Conservation (phyloP, 106 monocot species). For the Ottelia alismoides region DNA sequence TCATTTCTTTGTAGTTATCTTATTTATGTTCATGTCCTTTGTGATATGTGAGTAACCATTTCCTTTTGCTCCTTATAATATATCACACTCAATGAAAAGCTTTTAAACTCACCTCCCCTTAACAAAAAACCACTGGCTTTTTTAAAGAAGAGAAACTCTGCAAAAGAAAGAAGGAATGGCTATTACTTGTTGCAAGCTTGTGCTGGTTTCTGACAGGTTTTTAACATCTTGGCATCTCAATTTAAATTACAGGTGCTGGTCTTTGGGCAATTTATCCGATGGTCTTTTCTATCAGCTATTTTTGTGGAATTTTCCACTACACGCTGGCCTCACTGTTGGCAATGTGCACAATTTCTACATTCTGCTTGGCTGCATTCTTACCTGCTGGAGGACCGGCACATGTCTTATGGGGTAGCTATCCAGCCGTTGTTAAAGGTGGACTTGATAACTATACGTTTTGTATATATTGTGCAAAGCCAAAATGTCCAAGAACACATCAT, state of each 20-base stretch:
- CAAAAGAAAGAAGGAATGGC: background rate
- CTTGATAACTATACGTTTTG: conserved; percentile 76
- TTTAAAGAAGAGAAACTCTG: no score
- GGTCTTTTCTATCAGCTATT: conserved; percentile 52
- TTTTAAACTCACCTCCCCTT: no score
- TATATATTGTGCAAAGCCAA: conserved; percentile 58
- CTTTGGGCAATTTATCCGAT: conserved; percentile 74
- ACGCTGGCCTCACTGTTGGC: conserved; percentile 39
- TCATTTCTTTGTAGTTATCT: conserved; percentile 37
- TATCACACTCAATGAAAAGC: background rate
- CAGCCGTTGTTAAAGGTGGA: conserved; percentile 37
- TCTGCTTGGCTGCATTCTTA: conserved; percentile 48
- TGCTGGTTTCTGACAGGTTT: background rate
- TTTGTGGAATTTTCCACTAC: conserved; percentile 56
- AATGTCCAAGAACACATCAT: conserved; percentile 81
- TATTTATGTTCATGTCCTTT: conserved; percentile 62
- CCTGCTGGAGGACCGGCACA: conserved; percentile 43
- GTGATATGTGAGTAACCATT: conserved; percentile 49
- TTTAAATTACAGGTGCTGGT: conserved; percentile 53
- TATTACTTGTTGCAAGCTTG: background rate
- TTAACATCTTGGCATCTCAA: background rate
- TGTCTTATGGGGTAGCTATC: conserved; percentile 67
- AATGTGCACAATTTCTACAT: conserved; percentile 42
- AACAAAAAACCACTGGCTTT: no score
- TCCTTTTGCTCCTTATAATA: background rate